Evolutionary conservation across 495 filamentous ascomycete species (phyloP).

Genomic region (Podospora pseudoanserina): DNA sequence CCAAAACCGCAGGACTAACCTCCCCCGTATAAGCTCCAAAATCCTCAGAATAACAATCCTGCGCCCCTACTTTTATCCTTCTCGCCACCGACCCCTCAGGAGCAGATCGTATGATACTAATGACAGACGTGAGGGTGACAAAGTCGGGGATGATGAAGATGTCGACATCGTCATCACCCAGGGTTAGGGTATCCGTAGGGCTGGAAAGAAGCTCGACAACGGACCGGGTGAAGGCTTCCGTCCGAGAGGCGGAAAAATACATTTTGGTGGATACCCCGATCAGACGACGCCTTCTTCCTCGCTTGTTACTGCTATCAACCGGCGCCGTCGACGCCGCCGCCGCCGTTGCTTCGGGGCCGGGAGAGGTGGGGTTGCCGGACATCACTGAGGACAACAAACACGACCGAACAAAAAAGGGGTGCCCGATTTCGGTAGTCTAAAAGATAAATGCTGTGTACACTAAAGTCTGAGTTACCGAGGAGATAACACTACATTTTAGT

Average conservation of each 20-base stretch:
- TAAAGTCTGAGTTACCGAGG: no score
- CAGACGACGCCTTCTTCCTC: constrained; percentile 32
- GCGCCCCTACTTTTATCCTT: constrained; percentile 63
- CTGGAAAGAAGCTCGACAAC: constrained; percentile 46
- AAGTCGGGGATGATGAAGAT: constrained; percentile 73
- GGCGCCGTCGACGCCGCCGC: no score
- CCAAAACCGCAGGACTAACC: constrained; percentile 63
- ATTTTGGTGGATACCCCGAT: constrained; percentile 80
- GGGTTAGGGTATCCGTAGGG: constrained; percentile 28
- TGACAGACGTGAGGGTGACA: constrained; percentile 58
- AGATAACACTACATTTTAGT: no score
- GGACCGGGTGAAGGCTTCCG: constrained; percentile 56
- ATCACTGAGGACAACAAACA: neutral
- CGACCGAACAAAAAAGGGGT: no score
- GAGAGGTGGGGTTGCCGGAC: neutral
- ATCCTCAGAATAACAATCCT: constrained; percentile 67
- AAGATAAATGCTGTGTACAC: no score
- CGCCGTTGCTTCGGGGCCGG: no score
- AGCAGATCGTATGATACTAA: constrained; percentile 46
- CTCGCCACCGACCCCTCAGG: constrained; percentile 28
- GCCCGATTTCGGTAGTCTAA: no score
- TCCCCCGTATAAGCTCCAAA: constrained; percentile 72
- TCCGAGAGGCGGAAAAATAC: constrained; percentile 70
- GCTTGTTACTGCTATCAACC: neutral
- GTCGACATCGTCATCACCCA: constrained; percentile 42